These are phyloP conservation scores for Pichia sp. DNA, from an alignment of 1,139 yeast species.

Conservation along the genomic window DNA sequence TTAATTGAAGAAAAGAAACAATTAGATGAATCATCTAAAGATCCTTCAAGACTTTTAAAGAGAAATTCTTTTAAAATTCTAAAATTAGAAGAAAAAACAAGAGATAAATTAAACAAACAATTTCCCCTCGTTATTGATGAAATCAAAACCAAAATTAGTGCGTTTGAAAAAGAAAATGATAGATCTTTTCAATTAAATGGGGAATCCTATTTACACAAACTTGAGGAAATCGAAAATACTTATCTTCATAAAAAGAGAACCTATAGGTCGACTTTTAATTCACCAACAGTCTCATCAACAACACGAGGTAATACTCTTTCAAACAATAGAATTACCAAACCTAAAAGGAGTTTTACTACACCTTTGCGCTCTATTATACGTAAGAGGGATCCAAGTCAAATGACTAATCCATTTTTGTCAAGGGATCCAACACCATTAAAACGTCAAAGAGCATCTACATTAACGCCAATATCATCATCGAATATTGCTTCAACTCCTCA, in stretches of 20 bases:
- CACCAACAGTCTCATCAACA: constrained; percentile 5
- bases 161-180: constrained; percentile 40
- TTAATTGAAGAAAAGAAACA: constrained; percentile 56
- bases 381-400: constrained; percentile 11
- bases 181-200: constrained; percentile 42
- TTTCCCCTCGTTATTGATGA: constrained; percentile 58
- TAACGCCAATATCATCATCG: not conserved
- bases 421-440: constrained; percentile 19
- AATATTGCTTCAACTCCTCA: not conserved
- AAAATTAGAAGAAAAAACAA: constrained; percentile 69
- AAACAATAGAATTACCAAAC: not conserved
- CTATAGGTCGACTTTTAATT: constrained; percentile 10
- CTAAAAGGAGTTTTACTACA: constrained; percentile 3
- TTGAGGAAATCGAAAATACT: constrained; percentile 19
- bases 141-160: constrained; percentile 42
- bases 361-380: constrained; percentile 14
- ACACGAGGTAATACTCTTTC: not conserved
- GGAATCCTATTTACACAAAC: constrained; percentile 35
- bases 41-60: constrained; percentile 71
- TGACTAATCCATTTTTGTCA: constrained; percentile 19
- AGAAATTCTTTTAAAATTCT: constrained; percentile 76
- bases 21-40: constrained; percentile 65
- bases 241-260: constrained; percentile 7
- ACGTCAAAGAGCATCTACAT: constrained; percentile 8
- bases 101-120: constrained; percentile 59